Conservation (phyloP, 371 early-diverging fungal genomes). For the Mucor piriformis region DNA sequence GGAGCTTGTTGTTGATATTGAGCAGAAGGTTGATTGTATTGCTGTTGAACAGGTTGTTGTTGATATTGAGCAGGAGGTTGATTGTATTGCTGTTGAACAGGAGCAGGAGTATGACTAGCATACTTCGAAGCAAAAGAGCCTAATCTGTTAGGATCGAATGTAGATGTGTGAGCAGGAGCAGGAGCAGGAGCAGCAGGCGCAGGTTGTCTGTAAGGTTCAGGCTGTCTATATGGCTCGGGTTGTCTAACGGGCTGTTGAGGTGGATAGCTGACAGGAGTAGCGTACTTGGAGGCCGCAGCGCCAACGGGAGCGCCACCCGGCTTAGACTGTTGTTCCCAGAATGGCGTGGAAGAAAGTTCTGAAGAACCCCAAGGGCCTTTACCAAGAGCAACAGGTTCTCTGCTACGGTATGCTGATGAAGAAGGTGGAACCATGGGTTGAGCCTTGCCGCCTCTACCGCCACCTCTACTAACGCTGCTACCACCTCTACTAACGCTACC, state of each 20-base stretch:
- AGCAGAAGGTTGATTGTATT: slow-evolving; percentile 1
- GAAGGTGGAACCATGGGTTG: slow-evolving; percentile 14
- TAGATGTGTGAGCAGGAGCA: slow-evolving; percentile 7
- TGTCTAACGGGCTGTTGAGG: neutral
- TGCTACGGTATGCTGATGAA: slow-evolving; percentile 5
- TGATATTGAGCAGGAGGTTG: neutral
- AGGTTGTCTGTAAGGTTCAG: no score
- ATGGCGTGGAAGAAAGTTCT: slow-evolving; percentile 34
- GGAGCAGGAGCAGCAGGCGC: neutral
- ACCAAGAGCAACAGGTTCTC: slow-evolving; percentile 10
- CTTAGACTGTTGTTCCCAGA: slow-evolving; percentile 40
- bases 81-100: slow-evolving; percentile 6
- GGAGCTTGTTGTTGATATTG: slow-evolving; percentile 10
- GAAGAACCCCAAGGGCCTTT: slow-evolving; percentile 30
- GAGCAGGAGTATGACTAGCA: neutral
- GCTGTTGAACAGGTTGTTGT: slow-evolving; percentile 1
- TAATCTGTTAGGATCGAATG: neutral
- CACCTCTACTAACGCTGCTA: no score
- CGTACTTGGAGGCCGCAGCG: slow-evolving; percentile 21
- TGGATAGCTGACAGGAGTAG: slow-evolving; percentile 3
- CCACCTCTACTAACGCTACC: neutral
- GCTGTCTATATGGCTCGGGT: no score
- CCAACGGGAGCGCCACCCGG: slow-evolving; percentile 12
- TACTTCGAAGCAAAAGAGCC: slow-evolving; percentile 27
- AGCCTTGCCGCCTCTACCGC: slow-evolving; percentile 2